These are phyloP conservation scores for Podaxis sp. DNA, from an alignment of 768 basidiomycete species.

Conservation along the genomic window DNA sequence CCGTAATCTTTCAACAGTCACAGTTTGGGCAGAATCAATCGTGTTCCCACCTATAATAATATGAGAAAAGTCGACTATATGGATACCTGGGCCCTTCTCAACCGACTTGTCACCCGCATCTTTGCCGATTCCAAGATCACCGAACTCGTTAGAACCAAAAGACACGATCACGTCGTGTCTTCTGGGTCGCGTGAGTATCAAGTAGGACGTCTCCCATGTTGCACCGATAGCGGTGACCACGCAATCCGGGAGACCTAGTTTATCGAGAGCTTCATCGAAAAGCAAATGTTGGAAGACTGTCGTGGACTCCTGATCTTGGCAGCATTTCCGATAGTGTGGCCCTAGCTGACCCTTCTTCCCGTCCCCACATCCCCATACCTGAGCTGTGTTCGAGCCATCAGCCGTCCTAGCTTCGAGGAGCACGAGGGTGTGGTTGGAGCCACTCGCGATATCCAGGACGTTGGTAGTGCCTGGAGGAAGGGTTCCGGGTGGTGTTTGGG, in stretches of 20 bases:
- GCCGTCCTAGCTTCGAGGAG: conserved; percentile 40
- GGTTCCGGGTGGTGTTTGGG: conserved; percentile 19
- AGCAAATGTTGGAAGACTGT: conserved; percentile 46
- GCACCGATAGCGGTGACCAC: conserved; percentile 49
- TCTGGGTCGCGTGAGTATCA: conserved; percentile 47
- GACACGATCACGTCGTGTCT: conserved; percentile 57
- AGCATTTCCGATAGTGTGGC: conserved; percentile 22
- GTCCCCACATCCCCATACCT: conserved; percentile 76
- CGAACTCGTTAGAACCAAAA: conserved; percentile 84
- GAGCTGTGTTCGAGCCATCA: conserved; percentile 15
- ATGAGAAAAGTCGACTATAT: conserved; percentile 41
- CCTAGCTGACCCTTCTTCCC: conserved; percentile 73
- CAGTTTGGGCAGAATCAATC: conserved; percentile 16
- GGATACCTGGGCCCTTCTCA: conserved; percentile 21
- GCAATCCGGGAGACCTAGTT: conserved; percentile 35
- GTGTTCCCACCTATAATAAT: conserved; percentile 23
- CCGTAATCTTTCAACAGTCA: conserved; percentile 38
- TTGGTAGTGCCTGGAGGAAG: conserved; percentile 25
- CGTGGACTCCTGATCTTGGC: conserved; percentile 15
- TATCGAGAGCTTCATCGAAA: conserved; percentile 27
- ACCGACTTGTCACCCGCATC: conserved; percentile 2
- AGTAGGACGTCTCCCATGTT: conserved; percentile 82
- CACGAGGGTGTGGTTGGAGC: conserved; percentile 78
- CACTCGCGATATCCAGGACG: conserved; percentile 54
- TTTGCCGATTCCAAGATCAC: conserved; percentile 63